A percentile compares a stretch with the other conserved stretches of the same genome.
Evolutionary conservation across 176 grass and related monocot species (phyloP).

Genomic region (Oryza nivara): DNA sequence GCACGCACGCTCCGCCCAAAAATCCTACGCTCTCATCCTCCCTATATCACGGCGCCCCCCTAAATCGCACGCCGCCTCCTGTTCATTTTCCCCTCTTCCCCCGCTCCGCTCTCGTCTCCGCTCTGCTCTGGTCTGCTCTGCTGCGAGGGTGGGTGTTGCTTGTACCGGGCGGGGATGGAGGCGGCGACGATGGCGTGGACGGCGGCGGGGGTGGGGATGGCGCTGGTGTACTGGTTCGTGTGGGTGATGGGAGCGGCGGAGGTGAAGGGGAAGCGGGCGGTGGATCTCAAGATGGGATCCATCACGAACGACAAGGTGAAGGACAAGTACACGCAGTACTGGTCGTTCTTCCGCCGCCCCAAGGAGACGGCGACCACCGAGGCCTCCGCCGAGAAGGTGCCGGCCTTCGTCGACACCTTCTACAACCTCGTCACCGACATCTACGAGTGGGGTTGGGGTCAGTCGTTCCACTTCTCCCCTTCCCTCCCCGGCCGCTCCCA

Average conservation of each 20-base stretch:
- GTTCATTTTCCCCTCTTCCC: not conserved
- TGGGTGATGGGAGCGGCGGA: conserved; percentile 99
- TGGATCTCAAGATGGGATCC: conserved; percentile 98
- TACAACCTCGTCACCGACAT: conserved; percentile 99
- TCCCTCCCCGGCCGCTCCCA: conserved; percentile 64
- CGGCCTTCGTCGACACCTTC: conserved; percentile 96
- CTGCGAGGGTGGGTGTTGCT: not conserved
- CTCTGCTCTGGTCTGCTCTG: not conserved
- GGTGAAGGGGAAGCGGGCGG: conserved; percentile 95
- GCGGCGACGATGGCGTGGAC: conserved; percentile 75
- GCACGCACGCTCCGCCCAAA: conserved; percentile 9
- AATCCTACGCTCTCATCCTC: not conserved
- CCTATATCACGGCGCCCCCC: conserved; percentile 37
- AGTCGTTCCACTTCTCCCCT: conserved; percentile 98
- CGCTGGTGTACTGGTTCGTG: conserved; percentile 87
- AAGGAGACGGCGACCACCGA: conserved; percentile 74
- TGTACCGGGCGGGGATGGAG: conserved; percentile 55
- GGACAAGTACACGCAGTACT: conserved; percentile 99
- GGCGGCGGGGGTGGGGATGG: conserved; percentile 52
- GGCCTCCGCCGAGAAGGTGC: conserved; percentile 71
- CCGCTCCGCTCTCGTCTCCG: not conserved
- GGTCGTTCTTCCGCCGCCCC: conserved; percentile 95
- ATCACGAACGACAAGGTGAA: conserved; percentile 76
- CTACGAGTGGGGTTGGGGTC: conserved; percentile 99
- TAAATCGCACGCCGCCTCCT: conserved; percentile 23